Percentiles rank a stretch among this genome's conserved stretches.
Evolutionary conservation across 495 filamentous ascomycete genomes (phyloP).

Genomic region (Talaromyces proteolyticus): DNA sequence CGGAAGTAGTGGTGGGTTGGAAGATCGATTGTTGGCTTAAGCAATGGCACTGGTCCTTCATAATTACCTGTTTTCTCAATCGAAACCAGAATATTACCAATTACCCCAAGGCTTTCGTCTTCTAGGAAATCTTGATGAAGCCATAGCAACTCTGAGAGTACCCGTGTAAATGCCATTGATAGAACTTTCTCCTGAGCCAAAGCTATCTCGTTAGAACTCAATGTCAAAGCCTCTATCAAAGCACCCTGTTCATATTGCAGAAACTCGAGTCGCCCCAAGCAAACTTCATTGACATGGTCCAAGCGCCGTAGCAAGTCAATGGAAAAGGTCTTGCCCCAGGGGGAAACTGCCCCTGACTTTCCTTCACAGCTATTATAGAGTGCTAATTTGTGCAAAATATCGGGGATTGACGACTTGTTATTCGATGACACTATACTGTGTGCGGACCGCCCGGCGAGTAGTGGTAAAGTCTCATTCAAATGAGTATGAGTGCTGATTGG

Average conservation of each 20-base stretch:
- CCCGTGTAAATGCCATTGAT: slow-evolving; percentile 35
- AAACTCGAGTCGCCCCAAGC: slow-evolving; percentile 54
- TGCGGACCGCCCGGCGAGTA: slow-evolving; percentile 36
- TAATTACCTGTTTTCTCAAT: slow-evolving; percentile 19
- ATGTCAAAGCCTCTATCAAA: slow-evolving; percentile 48
- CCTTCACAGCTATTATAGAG: slow-evolving; percentile 29
- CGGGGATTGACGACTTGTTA: slow-evolving; percentile 25
- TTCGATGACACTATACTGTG: slow-evolving; percentile 26
- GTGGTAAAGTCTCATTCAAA: slow-evolving; percentile 23
- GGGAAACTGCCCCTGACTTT: slow-evolving; percentile 18
- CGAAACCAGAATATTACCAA: slow-evolving; percentile 18
- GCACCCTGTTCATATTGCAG: slow-evolving; percentile 60
- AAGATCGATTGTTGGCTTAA: slow-evolving; percentile 17
- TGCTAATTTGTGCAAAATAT: slow-evolving; percentile 29
- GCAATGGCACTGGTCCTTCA: slow-evolving; percentile 6
- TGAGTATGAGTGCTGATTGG: slow-evolving; percentile 12
- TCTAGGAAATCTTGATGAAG: slow-evolving; percentile 36
- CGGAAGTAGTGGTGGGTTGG: slow-evolving; percentile 29
- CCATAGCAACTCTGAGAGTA: slow-evolving; percentile 42
- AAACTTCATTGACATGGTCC: slow-evolving; percentile 44
- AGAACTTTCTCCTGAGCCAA: slow-evolving; percentile 41
- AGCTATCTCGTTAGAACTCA: slow-evolving; percentile 38
- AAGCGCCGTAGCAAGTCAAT: slow-evolving; percentile 51
- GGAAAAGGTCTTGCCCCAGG: slow-evolving; percentile 49
- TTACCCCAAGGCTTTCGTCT: slow-evolving; percentile 17